These are phyloP conservation scores for Ogataea nonfermentans DNA, from an alignment of 805 yeast genomes.

Conservation along the genomic window DNA sequence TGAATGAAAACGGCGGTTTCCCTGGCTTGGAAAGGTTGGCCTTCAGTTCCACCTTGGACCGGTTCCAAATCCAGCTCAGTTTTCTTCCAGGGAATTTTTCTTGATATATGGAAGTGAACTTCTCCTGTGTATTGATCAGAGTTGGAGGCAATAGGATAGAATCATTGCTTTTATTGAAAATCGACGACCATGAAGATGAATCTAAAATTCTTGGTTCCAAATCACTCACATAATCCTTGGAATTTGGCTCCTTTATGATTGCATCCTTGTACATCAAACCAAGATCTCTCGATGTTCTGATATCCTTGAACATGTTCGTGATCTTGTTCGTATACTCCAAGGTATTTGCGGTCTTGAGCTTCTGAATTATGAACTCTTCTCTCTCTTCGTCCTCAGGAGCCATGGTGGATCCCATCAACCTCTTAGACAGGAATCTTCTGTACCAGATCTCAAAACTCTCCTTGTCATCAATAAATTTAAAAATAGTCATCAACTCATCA, in stretches of 20 bases:
- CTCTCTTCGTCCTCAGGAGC: conserved; percentile 81
- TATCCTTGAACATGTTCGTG: conserved; percentile 94
- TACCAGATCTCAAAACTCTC: conserved; percentile 94
- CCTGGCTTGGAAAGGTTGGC: conserved; percentile 82
- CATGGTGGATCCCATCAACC: conserved; percentile 73
- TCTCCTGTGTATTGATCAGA: conserved; percentile 60
- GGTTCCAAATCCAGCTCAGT: conserved; percentile 94
- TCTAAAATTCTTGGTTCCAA: conserved; percentile 35
- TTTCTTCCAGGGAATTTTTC: conserved; percentile 82
- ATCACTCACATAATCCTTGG: conserved; percentile 27
- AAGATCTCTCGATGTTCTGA: conserved; percentile 78
- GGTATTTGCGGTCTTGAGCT: conserved; percentile 85
- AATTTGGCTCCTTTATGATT: conserved; percentile 14
- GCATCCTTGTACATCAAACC: conserved; percentile 39
- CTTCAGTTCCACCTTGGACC: conserved; percentile 87
- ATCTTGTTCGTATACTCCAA: conserved; percentile 91
- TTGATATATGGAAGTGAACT: conserved; percentile 66
- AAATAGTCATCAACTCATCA: conserved; percentile 82
- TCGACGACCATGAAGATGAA: conserved; percentile 33
- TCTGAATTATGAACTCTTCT: conserved; percentile 82
- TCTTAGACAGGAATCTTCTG: conserved; percentile 81
- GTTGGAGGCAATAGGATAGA: conserved; percentile 66
- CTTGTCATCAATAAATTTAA: conserved; percentile 86
- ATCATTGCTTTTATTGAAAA: conserved; percentile 33
- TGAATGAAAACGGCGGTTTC: conserved; percentile 75